phyloP scores from a whole-genome alignment of 345 rosid genomes.

The Rhodamnia rubescens region DNA sequence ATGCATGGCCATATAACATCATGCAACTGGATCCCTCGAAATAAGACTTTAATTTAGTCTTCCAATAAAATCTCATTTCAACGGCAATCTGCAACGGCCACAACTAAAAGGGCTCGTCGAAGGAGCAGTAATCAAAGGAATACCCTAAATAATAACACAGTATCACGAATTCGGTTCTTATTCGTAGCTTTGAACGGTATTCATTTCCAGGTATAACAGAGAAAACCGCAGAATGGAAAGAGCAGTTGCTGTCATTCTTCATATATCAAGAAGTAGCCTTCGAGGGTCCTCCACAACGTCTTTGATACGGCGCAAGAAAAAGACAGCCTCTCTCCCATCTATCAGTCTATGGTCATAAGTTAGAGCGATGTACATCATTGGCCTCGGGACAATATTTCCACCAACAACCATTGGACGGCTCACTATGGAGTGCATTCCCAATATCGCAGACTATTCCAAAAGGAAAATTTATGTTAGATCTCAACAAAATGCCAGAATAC shows the following conservation, averaged over 20 bases:
- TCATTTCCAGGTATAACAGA: not conserved
- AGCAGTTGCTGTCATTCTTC: constrained; percentile 1
- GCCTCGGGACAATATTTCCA: constrained; percentile 47
- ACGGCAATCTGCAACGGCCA: not conserved
- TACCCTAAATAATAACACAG: not conserved
- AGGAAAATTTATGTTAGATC: not conserved
- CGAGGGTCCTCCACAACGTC: constrained; percentile 86
- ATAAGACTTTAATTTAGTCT: not conserved
- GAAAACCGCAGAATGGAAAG: not conserved
- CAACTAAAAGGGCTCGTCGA: not conserved
- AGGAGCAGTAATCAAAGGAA: constrained; percentile 3
- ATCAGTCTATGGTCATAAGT: constrained; percentile 80
- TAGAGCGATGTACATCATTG: constrained; percentile 78
- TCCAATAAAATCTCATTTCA: not conserved
- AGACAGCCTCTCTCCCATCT: constrained; percentile 87
- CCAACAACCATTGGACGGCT: constrained; percentile 79
- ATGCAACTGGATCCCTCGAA: not conserved
- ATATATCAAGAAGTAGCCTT: constrained; percentile 54
- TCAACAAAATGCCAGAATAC: not conserved
- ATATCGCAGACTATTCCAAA: constrained; percentile 52
- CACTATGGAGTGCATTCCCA: constrained; percentile 83
- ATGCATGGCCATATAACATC: not conserved
- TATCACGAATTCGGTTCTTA: not conserved
- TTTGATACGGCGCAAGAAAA: constrained; percentile 72
- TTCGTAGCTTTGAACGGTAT: not conserved